Percentiles rank a stretch among this genome's conserved stretches.
phyloP scores from a whole-genome alignment of 139 green algal species.

The Volvox reticuliferus region DNA sequence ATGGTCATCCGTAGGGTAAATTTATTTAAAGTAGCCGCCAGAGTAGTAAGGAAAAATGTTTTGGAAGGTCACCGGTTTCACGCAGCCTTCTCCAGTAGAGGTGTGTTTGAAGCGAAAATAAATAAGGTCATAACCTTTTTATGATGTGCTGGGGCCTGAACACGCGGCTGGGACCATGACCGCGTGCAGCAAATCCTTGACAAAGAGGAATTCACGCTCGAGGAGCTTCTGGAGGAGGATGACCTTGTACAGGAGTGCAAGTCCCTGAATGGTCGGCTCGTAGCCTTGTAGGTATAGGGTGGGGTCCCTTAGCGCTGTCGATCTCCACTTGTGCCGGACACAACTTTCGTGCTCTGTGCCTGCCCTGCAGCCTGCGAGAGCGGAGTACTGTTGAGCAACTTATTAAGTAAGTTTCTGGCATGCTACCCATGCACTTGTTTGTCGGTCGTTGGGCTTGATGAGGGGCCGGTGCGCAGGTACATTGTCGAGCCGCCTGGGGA shows the following conservation, averaged over 20 bases:
- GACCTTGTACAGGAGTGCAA: constrained; percentile 97
- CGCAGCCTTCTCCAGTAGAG: constrained; percentile 73
- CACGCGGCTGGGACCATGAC: constrained; percentile 16
- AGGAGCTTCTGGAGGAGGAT: constrained; percentile 96
- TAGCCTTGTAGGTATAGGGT: constrained; percentile 78
- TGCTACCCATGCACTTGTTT: neutral
- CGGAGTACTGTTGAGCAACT: constrained; percentile 82
- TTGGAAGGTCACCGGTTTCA: constrained; percentile 79
- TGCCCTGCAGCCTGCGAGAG: constrained; percentile 72
- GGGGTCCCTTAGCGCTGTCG: neutral
- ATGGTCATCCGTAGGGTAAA: neutral
- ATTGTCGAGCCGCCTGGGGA: constrained; percentile 74
- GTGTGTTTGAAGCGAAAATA: constrained; percentile 26
- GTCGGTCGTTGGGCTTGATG: neutral
- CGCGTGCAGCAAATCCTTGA: constrained; percentile 88
- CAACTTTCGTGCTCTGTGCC: neutral
- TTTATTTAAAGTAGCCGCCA: neutral
- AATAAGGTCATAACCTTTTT: neutral
- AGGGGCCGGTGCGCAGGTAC: constrained; percentile 60
- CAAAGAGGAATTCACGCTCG: constrained; percentile 89
- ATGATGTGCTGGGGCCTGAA: neutral
- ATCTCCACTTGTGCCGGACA: constrained; percentile 10
- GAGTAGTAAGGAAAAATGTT: constrained; percentile 67
- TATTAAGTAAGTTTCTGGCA: constrained; percentile 61
- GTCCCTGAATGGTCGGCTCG: constrained; percentile 87